Evolutionary conservation across 1,139 yeast species (phyloP), one percentile per base, ranked within the genome.

Genomic region (Sugiyamaella novakii): DNA sequence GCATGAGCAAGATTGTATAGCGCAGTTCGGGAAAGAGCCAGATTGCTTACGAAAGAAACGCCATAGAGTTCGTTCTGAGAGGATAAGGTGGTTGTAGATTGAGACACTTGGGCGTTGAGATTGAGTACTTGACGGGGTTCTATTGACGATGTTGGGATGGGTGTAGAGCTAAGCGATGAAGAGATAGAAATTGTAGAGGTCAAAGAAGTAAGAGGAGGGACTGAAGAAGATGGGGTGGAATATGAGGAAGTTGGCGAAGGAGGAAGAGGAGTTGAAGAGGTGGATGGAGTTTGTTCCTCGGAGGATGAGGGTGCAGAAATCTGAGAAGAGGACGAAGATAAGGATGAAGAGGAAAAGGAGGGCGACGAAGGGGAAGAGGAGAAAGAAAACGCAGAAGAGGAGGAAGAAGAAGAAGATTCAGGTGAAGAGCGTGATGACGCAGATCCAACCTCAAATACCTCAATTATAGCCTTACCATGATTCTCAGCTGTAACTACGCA

Each of bases 401-500:
- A 14, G 8, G 46, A 42, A 25, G 49, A 33, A 3, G 51, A 43
- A 15, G 45, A 10, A 11, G 46, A 10, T 12, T 3, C 5, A 3
- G 29, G 12, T 21, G 24, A 22, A 15, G 43, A 25, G 3, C 25
- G 11, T 5, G 49, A 22, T 12, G 45, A 25, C 14, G 37, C 15
- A 17, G 49, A 47, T 12, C 63, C 63, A 42, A 62, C 60, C 41
- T 71, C 71, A 64, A 87, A 87, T 5, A 87, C 84, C 66, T 86
- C 95, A 60, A 88, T 80, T 51, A 73, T 77, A 36, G 94, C 95
- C 51, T 74, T 74, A 35, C 85, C 74, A 49, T 79, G 77, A 58
- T 80, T 76, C 46, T 71, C 69, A 33, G 87, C 95, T 35, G 95
- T 87, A 43, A 87, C 87, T 47, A 87, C 85, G 75, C 96, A 88